Conservation (phyloP, 768 basidiomycete genomes). For the Suillus fuscotomentosus region DNA sequence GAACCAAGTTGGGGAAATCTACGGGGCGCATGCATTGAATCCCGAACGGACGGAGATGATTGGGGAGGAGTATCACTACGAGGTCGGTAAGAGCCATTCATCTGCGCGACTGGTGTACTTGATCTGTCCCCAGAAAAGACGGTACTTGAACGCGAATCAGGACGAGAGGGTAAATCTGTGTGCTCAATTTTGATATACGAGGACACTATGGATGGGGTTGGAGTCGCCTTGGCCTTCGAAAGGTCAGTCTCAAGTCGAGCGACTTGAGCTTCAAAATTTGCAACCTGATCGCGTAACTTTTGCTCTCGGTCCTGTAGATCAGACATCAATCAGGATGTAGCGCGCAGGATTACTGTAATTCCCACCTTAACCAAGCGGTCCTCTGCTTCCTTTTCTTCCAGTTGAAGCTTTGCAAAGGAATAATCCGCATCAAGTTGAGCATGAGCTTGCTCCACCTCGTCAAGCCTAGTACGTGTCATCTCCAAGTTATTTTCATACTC, state of each 20-base stretch:
- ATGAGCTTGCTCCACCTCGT: conserved; percentile 64
- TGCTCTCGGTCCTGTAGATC: conserved; percentile 62
- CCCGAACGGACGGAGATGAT: conserved; percentile 55
- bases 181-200: conserved; percentile 40
- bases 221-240: conserved; percentile 40
- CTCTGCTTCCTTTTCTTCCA: conserved; percentile 75
- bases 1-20: conserved; percentile 18
- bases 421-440: conserved; percentile 70
- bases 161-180: conserved; percentile 50
- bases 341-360: not conserved
- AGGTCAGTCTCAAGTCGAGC: conserved; percentile 58
- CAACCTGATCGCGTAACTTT: conserved; percentile 66
- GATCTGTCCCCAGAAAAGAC: conserved; percentile 51
- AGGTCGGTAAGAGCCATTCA: conserved; percentile 23
- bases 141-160: conserved; percentile 76
- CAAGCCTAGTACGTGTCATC: conserved; percentile 54
- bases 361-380: conserved; percentile 65
- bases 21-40: conserved; percentile 62
- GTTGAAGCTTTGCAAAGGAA: conserved; percentile 62
- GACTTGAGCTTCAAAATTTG: conserved; percentile 58
- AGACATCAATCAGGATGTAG: conserved; percentile 6
- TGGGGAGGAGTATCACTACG: conserved; percentile 50
- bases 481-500: conserved; percentile 68
- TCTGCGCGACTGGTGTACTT: conserved; percentile 47
- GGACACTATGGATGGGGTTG: conserved; percentile 30